These are phyloP conservation scores for Alternaria angustiovoidea DNA, from an alignment of 2,329 filamentous ascomycete genomes.

Conservation along the genomic window DNA sequence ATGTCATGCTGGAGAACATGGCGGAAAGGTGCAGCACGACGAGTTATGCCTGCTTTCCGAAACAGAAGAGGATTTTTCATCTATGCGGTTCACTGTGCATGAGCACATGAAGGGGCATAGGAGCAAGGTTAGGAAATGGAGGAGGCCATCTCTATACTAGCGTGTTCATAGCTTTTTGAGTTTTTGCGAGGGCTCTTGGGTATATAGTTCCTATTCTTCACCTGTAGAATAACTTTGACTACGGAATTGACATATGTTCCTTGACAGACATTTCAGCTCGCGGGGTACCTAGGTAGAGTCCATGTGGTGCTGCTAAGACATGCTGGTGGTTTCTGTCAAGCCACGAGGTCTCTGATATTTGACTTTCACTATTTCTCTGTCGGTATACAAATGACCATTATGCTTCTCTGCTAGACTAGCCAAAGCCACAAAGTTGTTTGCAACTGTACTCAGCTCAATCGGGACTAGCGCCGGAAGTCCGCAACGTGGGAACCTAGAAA, in stretches of 20 bases:
- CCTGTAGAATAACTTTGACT: neutral
- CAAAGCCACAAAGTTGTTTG: neutral
- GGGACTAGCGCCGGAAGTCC: slow-evolving; percentile 27
- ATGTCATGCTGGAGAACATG: slow-evolving; percentile 3
- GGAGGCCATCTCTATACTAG: slow-evolving; percentile 11
- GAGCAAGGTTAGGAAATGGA: neutral
- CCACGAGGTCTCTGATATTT: neutral
- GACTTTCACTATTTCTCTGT: neutral
- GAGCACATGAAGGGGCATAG: neutral
- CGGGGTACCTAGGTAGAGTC: neutral
- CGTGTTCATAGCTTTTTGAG: neutral
- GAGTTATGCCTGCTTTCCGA: slow-evolving; percentile 18
- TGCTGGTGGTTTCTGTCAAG: neutral
- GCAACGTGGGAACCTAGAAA: slow-evolving; percentile 17
- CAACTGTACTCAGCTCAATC: slow-evolving; percentile 9
- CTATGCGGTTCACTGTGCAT: neutral
- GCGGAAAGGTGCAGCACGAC: neutral
- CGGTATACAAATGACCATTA: neutral
- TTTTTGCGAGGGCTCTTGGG: neutral
- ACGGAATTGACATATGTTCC: neutral
- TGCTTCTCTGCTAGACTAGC: neutral
- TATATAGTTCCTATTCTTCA: neutral
- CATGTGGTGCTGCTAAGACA: neutral
- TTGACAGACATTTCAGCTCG: neutral
- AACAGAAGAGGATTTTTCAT: neutral